A percentile compares a stretch with the other conserved stretches of the same genome.
Conservation (phyloP, 2,329 filamentous ascomycete species). For the Colletotrichum sp. region DNA sequence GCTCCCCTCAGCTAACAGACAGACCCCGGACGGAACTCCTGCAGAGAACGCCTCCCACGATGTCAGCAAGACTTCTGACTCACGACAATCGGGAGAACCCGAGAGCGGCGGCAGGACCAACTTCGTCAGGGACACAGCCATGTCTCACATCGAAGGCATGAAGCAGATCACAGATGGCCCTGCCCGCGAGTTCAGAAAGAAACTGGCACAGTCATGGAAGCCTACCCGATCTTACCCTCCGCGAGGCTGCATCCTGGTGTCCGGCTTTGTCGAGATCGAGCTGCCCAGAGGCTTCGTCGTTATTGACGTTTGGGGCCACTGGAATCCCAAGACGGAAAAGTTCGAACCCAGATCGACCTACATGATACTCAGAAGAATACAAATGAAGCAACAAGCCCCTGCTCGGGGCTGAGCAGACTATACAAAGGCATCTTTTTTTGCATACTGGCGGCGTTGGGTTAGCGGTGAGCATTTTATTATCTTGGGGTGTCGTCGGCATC, state of each 20-base stretch:
- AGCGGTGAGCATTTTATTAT: conserved; percentile 1
- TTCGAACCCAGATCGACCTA: conserved; percentile 33
- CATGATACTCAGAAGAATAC: conserved; percentile 18
- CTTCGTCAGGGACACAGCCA: conserved; percentile 22
- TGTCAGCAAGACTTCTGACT: conserved; percentile 8
- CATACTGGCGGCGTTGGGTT: conserved; percentile 16
- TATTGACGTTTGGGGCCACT: conserved; percentile 59
- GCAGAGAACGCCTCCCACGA: conserved; percentile 6
- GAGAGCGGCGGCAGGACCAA: conserved; percentile 22
- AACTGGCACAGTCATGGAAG: conserved; percentile 47
- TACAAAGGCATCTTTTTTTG: background rate
- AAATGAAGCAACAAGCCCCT: conserved; percentile 24
- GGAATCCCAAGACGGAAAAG: conserved; percentile 58
- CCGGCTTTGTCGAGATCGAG: conserved; percentile 60
- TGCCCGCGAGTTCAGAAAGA: conserved; percentile 18
- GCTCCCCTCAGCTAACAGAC: conserved; percentile 10
- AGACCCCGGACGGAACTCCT: conserved; percentile 20
- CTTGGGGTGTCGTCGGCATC: background rate
- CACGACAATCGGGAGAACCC: background rate
- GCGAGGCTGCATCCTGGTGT: conserved; percentile 56
- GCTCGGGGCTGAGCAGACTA: background rate
- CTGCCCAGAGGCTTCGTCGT: conserved; percentile 50
- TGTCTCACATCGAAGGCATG: conserved; percentile 20
- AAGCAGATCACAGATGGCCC: conserved; percentile 19
- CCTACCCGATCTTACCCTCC: conserved; percentile 47